Evolutionary conservation across 2,329 filamentous ascomycete species (phyloP), one percentile per base, ranked within the genome.

Genomic region (Microthyrium microscopicum): DNA sequence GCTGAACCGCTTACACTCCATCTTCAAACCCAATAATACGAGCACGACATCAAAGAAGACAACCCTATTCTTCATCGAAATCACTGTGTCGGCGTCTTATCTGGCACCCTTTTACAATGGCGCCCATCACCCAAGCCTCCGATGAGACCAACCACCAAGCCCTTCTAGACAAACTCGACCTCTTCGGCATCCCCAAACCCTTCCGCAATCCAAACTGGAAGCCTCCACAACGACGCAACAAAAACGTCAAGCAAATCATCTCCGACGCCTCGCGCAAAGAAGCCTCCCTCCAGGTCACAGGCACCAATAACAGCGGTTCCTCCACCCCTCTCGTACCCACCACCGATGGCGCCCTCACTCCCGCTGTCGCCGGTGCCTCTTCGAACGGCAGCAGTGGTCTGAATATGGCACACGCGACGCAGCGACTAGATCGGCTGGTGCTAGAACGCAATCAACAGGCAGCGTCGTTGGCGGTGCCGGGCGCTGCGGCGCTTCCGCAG

Each of bases 191-290:
- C 50, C 74, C 74, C 46, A 92, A 91, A 60, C 78, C 74, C 48
- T 98, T 94, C 65, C 85, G 87, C 55, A 93, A 84, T 52, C 65
- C 78, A 3, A 62, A 73, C 53, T 98, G 89, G 89, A 84, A 81
- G 50, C 83, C 89, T 12, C 83, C 87, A 43, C 78, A 85, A 56
- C 84, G 89, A 33, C 82, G 89, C 56, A 98, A 98, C 70, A 98
- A 98, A 65, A 95, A 93, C 56, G 77, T 95, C 57, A 95, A 95
- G 58, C 82, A 92, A 46, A 89, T 98, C 41, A 68, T 98, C 40
- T 79, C 83, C 39, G 89, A 98, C 48, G 81, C 79, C 9, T 73
- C 80, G 16, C 77, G 83, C 45, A 82, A 79, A 50, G 87, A 95
- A 61, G 82, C 83, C n/a, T 92, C 84, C 3, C 68, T 81, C 22